phyloP scores from a whole-genome alignment of 2,329 filamentous ascomycete genomes.

The Trichophaea hybrida region DNA sequence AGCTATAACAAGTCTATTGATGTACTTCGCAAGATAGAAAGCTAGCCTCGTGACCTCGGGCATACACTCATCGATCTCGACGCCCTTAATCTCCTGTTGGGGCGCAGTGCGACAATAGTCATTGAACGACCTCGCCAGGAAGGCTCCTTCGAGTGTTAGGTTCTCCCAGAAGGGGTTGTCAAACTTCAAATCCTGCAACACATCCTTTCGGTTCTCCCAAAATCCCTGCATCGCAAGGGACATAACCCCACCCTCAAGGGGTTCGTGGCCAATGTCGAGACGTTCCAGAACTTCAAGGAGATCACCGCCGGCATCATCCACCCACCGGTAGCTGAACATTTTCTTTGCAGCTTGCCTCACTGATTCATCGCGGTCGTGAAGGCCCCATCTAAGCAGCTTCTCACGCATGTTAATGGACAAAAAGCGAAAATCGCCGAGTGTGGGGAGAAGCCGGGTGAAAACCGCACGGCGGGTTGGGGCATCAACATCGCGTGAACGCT shows the following conservation, averaged over 20 bases:
- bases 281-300: conserved; percentile 82
- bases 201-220: conserved; percentile 83
- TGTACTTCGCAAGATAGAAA: conserved; percentile 70
- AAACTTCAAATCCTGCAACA: conserved; percentile 56
- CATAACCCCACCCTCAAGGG: conserved; percentile 76
- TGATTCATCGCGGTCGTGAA: conserved; percentile 84
- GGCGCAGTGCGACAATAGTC: conserved; percentile 70
- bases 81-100: conserved; percentile 47
- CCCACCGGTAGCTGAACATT: conserved; percentile 90
- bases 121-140: conserved; percentile 84
- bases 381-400: conserved; percentile 85
- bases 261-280: conserved; percentile 77
- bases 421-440: conserved; percentile 85
- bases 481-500: conserved; percentile 81
- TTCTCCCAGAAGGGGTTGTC: conserved; percentile 68
- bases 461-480: conserved; percentile 68
- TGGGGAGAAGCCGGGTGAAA: conserved; percentile 74
- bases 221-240: conserved; percentile 91
- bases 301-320: conserved; percentile 81
- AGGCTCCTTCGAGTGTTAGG: conserved; percentile 69
- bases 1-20: conserved; percentile 38
- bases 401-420: conserved; percentile 87
- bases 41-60: conserved; percentile 87
- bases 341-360: conserved; percentile 83
- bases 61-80: conserved; percentile 74